Evolutionary conservation across 2,329 filamentous ascomycete species (phyloP).

Genomic region (Aspergillus transmontanensis): DNA sequence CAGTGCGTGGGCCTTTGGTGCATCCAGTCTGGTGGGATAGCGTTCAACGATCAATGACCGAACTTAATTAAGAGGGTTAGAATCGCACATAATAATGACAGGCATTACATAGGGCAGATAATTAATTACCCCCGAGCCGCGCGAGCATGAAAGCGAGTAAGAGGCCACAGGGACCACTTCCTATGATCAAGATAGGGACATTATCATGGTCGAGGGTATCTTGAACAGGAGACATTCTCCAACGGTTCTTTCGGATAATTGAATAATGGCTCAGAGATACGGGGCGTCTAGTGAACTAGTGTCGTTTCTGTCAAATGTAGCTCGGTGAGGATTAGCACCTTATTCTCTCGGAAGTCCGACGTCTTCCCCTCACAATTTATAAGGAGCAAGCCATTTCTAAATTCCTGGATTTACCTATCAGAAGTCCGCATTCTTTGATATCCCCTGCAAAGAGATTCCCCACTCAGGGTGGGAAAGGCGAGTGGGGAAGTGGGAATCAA

Average conservation of each 20-base stretch:
- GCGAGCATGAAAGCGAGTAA: conserved; percentile 9
- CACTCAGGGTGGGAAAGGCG: not conserved
- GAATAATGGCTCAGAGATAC: not conserved
- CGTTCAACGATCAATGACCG: conserved; percentile 32
- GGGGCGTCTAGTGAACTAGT: not conserved
- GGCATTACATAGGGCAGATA: not conserved
- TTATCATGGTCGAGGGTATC: no score
- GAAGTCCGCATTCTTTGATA: not conserved
- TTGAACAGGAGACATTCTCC: no score
- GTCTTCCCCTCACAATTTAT: not conserved
- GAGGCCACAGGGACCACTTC: conserved; percentile 34
- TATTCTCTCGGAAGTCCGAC: not conserved
- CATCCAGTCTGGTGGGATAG: conserved; percentile 28
- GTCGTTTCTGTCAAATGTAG: not conserved
- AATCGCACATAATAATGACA: not conserved
- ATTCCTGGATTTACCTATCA: not conserved
- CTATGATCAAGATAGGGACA: conserved; percentile 32
- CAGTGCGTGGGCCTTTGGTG: conserved; percentile 34
- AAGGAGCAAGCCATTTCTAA: not conserved
- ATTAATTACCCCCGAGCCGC: conserved; percentile 28
- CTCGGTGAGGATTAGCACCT: not conserved
- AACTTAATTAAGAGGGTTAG: conserved; percentile 16
- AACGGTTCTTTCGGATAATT: no score
- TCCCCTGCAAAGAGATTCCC: not conserved
- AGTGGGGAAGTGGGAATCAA: not conserved